Evolutionary conservation across 441 rosid species (phyloP).

Genomic region (Macaranga tanarius): DNA sequence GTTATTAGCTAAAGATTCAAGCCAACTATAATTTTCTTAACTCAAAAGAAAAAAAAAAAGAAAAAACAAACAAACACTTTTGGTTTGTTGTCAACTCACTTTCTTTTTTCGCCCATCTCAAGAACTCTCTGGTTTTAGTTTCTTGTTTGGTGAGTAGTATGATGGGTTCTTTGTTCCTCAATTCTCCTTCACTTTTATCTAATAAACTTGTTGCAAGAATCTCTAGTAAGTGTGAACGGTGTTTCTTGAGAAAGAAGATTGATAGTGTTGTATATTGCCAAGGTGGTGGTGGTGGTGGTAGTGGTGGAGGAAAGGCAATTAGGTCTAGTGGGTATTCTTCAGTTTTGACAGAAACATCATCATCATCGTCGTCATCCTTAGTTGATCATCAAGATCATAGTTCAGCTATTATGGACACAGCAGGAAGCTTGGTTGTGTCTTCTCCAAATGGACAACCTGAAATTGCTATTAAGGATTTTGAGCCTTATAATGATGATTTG

Average conservation of each 20-base stretch:
- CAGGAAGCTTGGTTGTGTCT: slow-evolving; percentile 54
- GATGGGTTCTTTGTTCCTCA: slow-evolving; percentile 83
- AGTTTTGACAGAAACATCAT: slow-evolving; percentile 38
- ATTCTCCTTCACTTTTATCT: slow-evolving; percentile 39
- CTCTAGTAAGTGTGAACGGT: slow-evolving; percentile 30
- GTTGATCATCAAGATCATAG: slow-evolving; percentile 36
- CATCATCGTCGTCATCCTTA: slow-evolving; percentile 14
- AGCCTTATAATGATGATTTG: slow-evolving; percentile 50
- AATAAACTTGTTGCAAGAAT: slow-evolving; percentile 26
- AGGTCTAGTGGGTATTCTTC: slow-evolving; percentile 47
- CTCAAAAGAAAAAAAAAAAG: slow-evolving; percentile 26
- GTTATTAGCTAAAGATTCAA: slow-evolving; percentile 47
- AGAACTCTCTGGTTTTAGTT: slow-evolving; percentile 22
- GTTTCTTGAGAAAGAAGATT: slow-evolving; percentile 35
- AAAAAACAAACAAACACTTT: neutral
- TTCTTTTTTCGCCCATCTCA: slow-evolving; percentile 24
- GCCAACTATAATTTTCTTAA: slow-evolving; percentile 48
- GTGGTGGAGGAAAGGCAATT: slow-evolving; percentile 40
- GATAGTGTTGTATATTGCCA: slow-evolving; percentile 45
- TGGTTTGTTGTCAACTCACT: slow-evolving; percentile 23
- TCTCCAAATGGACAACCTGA: slow-evolving; percentile 54
- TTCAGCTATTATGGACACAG: slow-evolving; percentile 43
- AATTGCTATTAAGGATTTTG: slow-evolving; percentile 50
- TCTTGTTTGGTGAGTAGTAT: slow-evolving; percentile 31
- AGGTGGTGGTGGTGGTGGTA: slow-evolving; percentile 37